Evolutionary conservation across 1,139 yeast genomes (phyloP).

Genomic region (Scheffersomyces titani): DNA sequence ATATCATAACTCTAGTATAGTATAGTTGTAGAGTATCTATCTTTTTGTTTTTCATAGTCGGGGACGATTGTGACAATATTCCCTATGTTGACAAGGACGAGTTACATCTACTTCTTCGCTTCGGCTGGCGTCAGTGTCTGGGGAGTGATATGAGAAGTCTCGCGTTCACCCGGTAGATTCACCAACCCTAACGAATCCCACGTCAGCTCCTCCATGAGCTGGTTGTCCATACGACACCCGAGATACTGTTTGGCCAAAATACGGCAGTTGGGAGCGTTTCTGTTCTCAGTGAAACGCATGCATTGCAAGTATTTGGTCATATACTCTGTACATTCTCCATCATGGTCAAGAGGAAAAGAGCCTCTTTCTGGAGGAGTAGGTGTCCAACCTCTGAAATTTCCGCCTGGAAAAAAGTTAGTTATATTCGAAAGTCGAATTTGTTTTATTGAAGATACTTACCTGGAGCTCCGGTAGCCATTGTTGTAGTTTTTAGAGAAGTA

Average conservation of each 20-base stretch:
- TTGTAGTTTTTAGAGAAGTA: not conserved
- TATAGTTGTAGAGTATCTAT: not conserved
- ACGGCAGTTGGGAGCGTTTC: conserved; percentile 89
- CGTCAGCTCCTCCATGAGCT: conserved; percentile 77
- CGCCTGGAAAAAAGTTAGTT: conserved; percentile 30
- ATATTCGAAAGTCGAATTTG: not conserved
- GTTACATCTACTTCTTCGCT: not conserved
- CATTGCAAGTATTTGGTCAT: conserved; percentile 81
- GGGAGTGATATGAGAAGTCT: conserved; percentile 6
- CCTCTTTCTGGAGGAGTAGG: conserved; percentile 98
- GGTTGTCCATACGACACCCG: conserved; percentile 87
- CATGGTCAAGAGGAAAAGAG: conserved; percentile 93
- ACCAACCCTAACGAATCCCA: conserved; percentile 81
- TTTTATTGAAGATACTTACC: conserved; percentile 6
- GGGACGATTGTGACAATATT: not conserved
- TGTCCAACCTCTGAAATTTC: conserved; percentile 55
- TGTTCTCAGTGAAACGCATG: conserved; percentile 73
- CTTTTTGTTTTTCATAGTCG: not conserved
- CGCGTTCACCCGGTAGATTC: conserved; percentile 60
- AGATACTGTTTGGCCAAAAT: conserved; percentile 78
- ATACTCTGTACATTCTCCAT: conserved; percentile 74
- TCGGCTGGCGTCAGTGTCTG: not conserved
- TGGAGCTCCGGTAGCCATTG: conserved; percentile 21
- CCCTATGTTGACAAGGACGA: not conserved
- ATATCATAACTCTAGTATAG: not conserved